A percentile compares a stretch with the other conserved stretches of the same genome.
These are phyloP conservation scores for Apiospora rasikravindrae DNA, from an alignment of 2,329 filamentous ascomycete genomes.

Conservation along the genomic window DNA sequence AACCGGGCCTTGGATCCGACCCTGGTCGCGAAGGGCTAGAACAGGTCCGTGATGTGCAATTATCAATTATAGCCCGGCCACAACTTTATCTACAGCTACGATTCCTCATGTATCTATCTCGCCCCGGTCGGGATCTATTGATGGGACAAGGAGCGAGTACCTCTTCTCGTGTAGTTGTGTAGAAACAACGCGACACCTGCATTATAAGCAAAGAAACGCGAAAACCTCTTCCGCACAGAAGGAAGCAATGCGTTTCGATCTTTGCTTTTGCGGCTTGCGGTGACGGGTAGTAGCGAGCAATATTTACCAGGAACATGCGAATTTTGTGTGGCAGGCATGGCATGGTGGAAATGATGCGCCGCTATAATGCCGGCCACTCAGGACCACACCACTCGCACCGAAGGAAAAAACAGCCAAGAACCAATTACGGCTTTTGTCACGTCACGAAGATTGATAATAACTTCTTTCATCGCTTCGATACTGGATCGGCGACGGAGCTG, in stretches of 20 bases:
- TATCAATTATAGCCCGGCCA: background rate
- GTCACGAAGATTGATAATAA: slow-evolving; percentile 6
- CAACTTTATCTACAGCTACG: background rate
- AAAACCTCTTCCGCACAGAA: background rate
- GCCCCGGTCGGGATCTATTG: background rate
- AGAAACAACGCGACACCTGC: background rate
- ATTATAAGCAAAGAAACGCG: background rate
- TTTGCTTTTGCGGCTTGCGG: slow-evolving; percentile 12
- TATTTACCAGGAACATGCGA: background rate
- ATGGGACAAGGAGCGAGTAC: background rate
- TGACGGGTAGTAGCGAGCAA: background rate
- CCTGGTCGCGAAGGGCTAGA: slow-evolving; percentile 10
- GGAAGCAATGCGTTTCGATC: background rate
- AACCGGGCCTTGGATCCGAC: slow-evolving; percentile 8
- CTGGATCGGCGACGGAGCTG: background rate
- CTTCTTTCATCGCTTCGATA: background rate
- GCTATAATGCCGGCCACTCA: slow-evolving; percentile 1
- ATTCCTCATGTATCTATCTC: background rate
- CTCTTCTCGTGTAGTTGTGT: background rate
- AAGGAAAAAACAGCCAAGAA: background rate
- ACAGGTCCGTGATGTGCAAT: slow-evolving; percentile 7
- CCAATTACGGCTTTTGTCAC: slow-evolving; percentile 5
- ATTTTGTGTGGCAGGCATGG: slow-evolving; percentile 15
- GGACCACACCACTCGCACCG: background rate
- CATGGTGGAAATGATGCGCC: slow-evolving; percentile 16